Percentiles rank a stretch among this genome's conserved stretches.
phyloP scores from a whole-genome alignment of 2,329 filamentous ascomycete genomes.

The Fusarium tricinctum region DNA sequence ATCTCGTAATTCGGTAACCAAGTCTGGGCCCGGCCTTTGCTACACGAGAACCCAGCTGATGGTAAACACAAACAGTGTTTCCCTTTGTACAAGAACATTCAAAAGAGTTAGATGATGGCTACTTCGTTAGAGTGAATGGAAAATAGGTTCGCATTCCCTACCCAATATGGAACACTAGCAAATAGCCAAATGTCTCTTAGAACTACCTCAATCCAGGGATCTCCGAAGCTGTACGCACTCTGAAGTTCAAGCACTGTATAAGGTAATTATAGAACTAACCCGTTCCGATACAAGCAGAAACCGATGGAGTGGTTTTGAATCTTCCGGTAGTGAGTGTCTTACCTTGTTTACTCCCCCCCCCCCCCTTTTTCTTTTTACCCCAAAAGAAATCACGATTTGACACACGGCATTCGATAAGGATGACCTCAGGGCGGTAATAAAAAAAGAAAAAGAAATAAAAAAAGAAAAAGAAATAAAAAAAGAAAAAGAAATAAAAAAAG shows the following conservation, averaged over 20 bases:
- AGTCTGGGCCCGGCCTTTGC: background rate
- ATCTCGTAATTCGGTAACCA: background rate
- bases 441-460: slow-evolving; percentile 10
- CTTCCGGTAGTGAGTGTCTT: slow-evolving; percentile 8
- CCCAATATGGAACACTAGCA: slow-evolving; percentile 19
- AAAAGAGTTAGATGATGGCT: background rate
- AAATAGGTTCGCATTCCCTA: slow-evolving; percentile 23
- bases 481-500: slow-evolving; percentile 10
- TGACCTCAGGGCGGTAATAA: slow-evolving; percentile 23
- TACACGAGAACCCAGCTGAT: background rate
- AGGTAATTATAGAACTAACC: slow-evolving; percentile 15
- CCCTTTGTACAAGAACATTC: background rate
- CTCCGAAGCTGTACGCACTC: slow-evolving; percentile 7
- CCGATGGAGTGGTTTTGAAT: slow-evolving; percentile 29
- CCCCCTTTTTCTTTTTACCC: background rate
- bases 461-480: slow-evolving; percentile 18
- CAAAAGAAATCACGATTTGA: background rate
- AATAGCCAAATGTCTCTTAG: slow-evolving; percentile 19
- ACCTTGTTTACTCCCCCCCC: background rate
- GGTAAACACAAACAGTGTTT: background rate
- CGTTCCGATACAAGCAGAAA: slow-evolving; percentile 14
- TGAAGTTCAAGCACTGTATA: slow-evolving; percentile 26
- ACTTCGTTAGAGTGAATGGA: background rate
- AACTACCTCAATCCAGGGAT: slow-evolving; percentile 10
- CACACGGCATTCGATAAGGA: slow-evolving; percentile 5